Evolutionary conservation across 208 protist genomes (phyloP), one percentile per base, ranked within the genome.

Genomic region (Crithidia acanthocephali): DNA sequence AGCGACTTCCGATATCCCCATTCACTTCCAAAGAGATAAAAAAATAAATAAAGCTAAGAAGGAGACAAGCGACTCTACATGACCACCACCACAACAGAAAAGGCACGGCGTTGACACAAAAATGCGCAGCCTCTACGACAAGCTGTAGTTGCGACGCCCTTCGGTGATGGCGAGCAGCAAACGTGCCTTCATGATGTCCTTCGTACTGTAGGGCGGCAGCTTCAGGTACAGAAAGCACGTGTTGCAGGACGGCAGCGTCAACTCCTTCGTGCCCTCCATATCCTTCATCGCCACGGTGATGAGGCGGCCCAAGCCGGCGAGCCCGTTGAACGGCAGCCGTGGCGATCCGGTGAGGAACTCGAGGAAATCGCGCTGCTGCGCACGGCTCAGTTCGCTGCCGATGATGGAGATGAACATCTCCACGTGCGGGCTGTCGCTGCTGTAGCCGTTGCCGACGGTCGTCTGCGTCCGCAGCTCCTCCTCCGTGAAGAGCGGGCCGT

Each of bases 181-280:
- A 9, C 91, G 88, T 45, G 68, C 67, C 48, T 80, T 78, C 88
- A 97, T 93, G 35, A 86, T 85, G 2, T 86, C 83, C 11, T 71
- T 53, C 0, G 83, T 86, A 25, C 67, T 84, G 76, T 97, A 97
- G 9, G 91, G 90, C 4, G 94, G 94, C 23, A 97, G 78, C 73
- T 97, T 97, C 33, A 97, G 68, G 68, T 97, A 97, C 16, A 93
- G 59, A 51, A 97, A 97, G 72, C 94, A 97, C 2, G 94, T 97
- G 72, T 93, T 97, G 72, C 90, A 95, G 2, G 94, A 97, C 0
- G 94, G 94, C 23, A 97, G 80, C 37, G 84, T 93, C 40, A 87
- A 78, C 75, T 95, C 85, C 3, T 74, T 77, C 8, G 51, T 44
- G 27, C 63, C 78, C 27, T 94, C 92, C 71, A 97, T 79, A 22